phyloP scores from a whole-genome alignment of 2,329 filamentous ascomycete genomes.

The Huntiella decipiens region DNA sequence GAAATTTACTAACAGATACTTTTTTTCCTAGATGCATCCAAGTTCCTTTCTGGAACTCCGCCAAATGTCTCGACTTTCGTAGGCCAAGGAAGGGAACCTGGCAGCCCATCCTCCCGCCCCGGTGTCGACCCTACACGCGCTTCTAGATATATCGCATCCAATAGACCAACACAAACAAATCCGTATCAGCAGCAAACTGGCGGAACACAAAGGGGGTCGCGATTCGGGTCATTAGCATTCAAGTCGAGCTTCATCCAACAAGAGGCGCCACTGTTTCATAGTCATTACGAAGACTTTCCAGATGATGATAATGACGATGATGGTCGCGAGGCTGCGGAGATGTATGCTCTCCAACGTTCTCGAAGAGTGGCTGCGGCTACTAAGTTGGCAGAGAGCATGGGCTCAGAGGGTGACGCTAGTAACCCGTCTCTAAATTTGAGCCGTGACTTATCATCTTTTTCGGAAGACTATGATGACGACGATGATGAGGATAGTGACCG shows the following conservation, averaged over 20 bases:
- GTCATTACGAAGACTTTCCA: constrained; percentile 70
- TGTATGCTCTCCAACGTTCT: constrained; percentile 79
- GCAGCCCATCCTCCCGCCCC: constrained; percentile 24
- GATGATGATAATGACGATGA: constrained; percentile 90
- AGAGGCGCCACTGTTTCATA: constrained; percentile 87
- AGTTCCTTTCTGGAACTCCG: constrained; percentile 91
- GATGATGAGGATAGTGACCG: constrained; percentile 15
- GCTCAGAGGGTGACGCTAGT: constrained; percentile 56
- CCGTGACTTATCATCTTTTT: constrained; percentile 18
- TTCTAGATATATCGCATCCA: constrained; percentile 13
- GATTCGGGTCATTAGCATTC: constrained; percentile 56
- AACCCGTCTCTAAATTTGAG: constrained; percentile 34
- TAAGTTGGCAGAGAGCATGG: constrained; percentile 67
- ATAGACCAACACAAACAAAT: constrained; percentile 35
- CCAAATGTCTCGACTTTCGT: constrained; percentile 58
- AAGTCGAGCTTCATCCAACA: constrained; percentile 56
- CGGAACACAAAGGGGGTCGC: constrained; percentile 32
- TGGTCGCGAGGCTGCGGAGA: constrained; percentile 80
- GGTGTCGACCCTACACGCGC: constrained; percentile 14
- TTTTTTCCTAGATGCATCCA: constrained; percentile 59
- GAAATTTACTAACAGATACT: background rate
- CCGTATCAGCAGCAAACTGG: constrained; percentile 62
- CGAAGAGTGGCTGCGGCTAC: constrained; percentile 73
- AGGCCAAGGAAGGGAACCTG: constrained; percentile 41
- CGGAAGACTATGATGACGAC: constrained; percentile 13